These are phyloP conservation scores for Boletellus sp. DNA, from an alignment of 768 basidiomycete species.

Conservation along the genomic window DNA sequence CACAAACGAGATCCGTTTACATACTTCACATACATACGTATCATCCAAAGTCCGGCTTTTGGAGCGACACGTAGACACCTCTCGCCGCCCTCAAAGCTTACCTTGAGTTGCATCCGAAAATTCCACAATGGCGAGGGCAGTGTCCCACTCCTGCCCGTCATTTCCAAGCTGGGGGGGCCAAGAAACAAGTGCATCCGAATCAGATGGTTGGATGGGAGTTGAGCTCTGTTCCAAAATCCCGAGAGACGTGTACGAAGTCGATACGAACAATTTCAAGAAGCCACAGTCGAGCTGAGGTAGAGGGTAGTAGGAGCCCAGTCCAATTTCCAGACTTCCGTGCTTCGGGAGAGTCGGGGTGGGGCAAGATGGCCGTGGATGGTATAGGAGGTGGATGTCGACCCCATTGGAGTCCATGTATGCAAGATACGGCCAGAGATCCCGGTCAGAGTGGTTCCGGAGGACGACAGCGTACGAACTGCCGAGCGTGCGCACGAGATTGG, in stretches of 20 bases:
- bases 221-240: conserved; percentile 46
- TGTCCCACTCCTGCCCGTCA: conserved; percentile 30
- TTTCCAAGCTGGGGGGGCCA: conserved; percentile 1
- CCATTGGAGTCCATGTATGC: conserved; percentile 57
- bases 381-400: conserved; percentile 52
- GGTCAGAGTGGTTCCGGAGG: conserved; percentile 47
- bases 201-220: conserved; percentile 15
- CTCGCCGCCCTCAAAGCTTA: neutral
- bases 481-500: conserved; percentile 43
- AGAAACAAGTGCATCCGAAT: conserved; percentile 10
- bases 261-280: conserved; percentile 58
- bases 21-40: neutral
- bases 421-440: conserved; percentile 61
- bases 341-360: conserved; percentile 43
- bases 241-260: conserved; percentile 47
- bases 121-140: conserved; percentile 21
- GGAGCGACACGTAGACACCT: neutral
- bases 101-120: conserved; percentile 13
- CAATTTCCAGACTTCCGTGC: conserved; percentile 38
- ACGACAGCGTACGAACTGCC: conserved; percentile 45
- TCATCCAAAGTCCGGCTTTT: conserved; percentile 13
- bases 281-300: conserved; percentile 44
- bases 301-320: conserved; percentile 38
- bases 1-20: too few species aligned
- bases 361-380: conserved; percentile 42